phyloP scores from a whole-genome alignment of 1,284 basidiomycete genomes.

The Phenoliferia sp. region DNA sequence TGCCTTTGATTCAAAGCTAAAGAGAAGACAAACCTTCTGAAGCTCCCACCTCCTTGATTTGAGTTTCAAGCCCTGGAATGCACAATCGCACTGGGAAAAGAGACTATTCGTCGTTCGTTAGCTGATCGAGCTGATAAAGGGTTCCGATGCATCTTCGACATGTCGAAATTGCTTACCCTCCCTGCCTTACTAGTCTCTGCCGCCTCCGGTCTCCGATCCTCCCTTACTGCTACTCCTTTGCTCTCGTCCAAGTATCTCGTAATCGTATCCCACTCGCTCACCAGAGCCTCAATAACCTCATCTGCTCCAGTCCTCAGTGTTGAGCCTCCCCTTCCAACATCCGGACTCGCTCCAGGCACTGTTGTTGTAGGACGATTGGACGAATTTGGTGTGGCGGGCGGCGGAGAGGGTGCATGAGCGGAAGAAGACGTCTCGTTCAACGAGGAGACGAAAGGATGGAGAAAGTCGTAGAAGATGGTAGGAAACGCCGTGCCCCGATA shows the following conservation, averaged over 20 bases:
- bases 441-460: constrained; percentile 81
- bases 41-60: neutral
- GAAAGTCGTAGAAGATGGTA: constrained; percentile 86
- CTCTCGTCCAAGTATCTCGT: constrained; percentile 59
- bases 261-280: constrained; percentile 67
- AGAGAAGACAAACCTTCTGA: constrained; percentile 4
- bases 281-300: constrained; percentile 71
- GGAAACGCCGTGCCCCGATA: constrained; percentile 80
- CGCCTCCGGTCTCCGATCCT: neutral
- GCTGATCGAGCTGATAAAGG: too few relatives aligned
- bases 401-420: neutral
- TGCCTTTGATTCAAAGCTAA: neutral
- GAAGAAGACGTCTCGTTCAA: constrained; percentile 45
- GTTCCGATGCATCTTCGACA: neutral
- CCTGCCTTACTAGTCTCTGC: neutral
- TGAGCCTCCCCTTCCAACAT: constrained; percentile 36
- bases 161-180: neutral
- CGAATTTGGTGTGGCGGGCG: constrained; percentile 2
- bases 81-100: constrained; percentile 65
- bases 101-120: too few relatives aligned
- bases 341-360: neutral
- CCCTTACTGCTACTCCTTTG: neutral
- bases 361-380: neutral
- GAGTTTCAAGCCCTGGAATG: constrained; percentile 49
- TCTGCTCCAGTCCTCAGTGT: constrained; percentile 71